Evolutionary conservation across 371 early-diverging fungal species (phyloP), one percentile per base, ranked within the genome.

Genomic region (Haplosporangium sp.): DNA sequence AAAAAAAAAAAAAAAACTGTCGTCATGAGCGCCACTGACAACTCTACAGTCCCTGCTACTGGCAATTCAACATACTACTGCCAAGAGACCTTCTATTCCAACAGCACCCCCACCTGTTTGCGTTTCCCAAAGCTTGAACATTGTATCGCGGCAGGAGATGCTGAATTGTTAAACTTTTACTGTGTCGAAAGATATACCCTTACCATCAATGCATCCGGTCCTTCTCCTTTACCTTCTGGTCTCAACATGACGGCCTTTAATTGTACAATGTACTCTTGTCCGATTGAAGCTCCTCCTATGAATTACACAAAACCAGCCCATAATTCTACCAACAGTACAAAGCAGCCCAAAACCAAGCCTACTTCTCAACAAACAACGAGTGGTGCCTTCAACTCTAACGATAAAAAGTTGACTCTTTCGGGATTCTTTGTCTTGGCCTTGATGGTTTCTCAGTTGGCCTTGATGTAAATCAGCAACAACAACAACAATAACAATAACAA

Each of bases 41-140:
- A 35, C 35, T 5, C 62, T 44, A 69, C 57, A 45, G 20, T 19
- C 52, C 52, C 53, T 47, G 11, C 47, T 17, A 9, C 9, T 5
- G 52, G n/a, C 53, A 53, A 27, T 11, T 15, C 53, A 53, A 53
- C 27, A n/a, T 73, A 61, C 17, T 42, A 67, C 58, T 73, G 73
- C 63, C 67, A 62, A 47, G 73, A 73, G 17, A 50, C 67, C 34
- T 73, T 67, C 63, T 53, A 7, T 7, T 47, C 62, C 15, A 61
- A 63, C 59, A 63, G 58, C 50, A 73, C 73, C 17, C 58, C 73
- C 11, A 67, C 73, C 11, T 73, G 73, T 17, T 2, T 67, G 17
- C 67, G 73, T 5, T 73, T 57, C 63, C n/a, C 61, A 1, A 67
- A 73, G 17, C 56, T 73, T 57, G 67, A 73, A 53, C 59, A 42